phyloP scores from a whole-genome alignment of 2,329 filamentous ascomycete genomes.

The Ophiocordyceps australis region DNA sequence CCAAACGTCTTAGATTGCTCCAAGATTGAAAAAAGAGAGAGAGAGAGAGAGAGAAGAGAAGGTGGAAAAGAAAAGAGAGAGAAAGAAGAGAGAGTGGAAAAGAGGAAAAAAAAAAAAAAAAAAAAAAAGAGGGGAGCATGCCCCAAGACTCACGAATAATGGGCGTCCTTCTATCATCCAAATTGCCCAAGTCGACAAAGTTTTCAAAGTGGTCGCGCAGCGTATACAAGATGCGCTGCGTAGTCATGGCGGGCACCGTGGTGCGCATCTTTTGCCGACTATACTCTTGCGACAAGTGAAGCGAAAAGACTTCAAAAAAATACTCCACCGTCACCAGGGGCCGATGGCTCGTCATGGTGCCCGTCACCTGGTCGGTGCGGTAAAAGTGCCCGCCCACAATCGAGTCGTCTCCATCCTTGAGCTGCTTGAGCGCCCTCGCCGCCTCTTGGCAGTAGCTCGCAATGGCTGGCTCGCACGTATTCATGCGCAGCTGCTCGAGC shows the following conservation, averaged over 20 bases:
- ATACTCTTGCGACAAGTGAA: slow-evolving; percentile 9
- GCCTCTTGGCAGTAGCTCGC: slow-evolving; percentile 7
- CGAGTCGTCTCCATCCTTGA: slow-evolving; percentile 3
- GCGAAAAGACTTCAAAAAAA: slow-evolving; percentile 10
- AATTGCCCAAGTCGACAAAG: slow-evolving; percentile 5
- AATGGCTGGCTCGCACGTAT: slow-evolving; percentile 8
- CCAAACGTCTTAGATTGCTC: no score
- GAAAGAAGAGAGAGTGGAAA: no score
- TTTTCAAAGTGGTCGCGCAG: slow-evolving; percentile 10
- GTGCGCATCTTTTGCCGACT: slow-evolving; percentile 1
- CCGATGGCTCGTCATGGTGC: neutral
- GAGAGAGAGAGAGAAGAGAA: no score
- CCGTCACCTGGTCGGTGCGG: neutral
- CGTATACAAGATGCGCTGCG: slow-evolving; percentile 9
- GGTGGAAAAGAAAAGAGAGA: no score
- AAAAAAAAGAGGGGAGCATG: no score
- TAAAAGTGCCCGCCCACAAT: neutral
- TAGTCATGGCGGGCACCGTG: slow-evolving; percentile 3
- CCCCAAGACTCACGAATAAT: slow-evolving; percentile 8
- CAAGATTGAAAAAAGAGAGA: no score
- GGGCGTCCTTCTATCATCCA: slow-evolving; percentile 5
- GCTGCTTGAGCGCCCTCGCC: slow-evolving; percentile 4
- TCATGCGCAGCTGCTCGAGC: slow-evolving; percentile 7
- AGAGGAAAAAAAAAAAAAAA: no score
- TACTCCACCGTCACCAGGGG: slow-evolving; percentile 4